A percentile compares a stretch with the other conserved stretches of the same genome.
These are phyloP conservation scores for Xylariales sp. DNA, from an alignment of 2,329 filamentous ascomycete species.

Conservation along the genomic window DNA sequence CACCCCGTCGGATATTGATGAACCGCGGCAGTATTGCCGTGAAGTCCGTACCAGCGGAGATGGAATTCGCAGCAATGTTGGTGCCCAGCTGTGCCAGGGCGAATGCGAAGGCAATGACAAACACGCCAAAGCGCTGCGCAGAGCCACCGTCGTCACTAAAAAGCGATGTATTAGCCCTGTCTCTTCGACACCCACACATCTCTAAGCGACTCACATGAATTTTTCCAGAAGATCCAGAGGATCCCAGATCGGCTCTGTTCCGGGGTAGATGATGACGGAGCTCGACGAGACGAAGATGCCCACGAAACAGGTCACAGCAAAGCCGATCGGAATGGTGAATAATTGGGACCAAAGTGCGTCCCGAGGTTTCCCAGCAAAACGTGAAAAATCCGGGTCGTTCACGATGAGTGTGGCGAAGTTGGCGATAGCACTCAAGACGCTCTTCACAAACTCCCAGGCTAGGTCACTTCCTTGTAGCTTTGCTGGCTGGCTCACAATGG, in stretches of 20 bases:
- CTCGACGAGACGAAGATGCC: constrained; percentile 82
- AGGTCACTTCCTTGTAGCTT: constrained; percentile 74
- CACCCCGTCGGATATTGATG: constrained; percentile 86
- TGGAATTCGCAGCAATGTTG: constrained; percentile 88
- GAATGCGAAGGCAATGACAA: constrained; percentile 77
- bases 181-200: not conserved
- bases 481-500: constrained; percentile 78
- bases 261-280: constrained; percentile 74
- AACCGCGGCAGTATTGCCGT: constrained; percentile 82
- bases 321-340: constrained; percentile 76
- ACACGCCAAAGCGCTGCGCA: constrained; percentile 78
- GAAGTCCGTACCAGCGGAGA: constrained; percentile 85
- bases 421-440: constrained; percentile 88
- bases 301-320: constrained; percentile 84
- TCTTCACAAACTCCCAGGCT: constrained; percentile 84
- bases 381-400: constrained; percentile 85
- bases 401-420: constrained; percentile 91
- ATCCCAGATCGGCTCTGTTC: constrained; percentile 75
- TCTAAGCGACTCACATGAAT: constrained; percentile 62
- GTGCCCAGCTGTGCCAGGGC: constrained; percentile 85
- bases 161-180: constrained; percentile 13
- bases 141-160: constrained; percentile 70
- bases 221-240: constrained; percentile 73
- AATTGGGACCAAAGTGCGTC: constrained; percentile 87
- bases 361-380: constrained; percentile 80